phyloP scores from a whole-genome alignment of 345 rosid species.

The Eucalyptus decipiens region DNA sequence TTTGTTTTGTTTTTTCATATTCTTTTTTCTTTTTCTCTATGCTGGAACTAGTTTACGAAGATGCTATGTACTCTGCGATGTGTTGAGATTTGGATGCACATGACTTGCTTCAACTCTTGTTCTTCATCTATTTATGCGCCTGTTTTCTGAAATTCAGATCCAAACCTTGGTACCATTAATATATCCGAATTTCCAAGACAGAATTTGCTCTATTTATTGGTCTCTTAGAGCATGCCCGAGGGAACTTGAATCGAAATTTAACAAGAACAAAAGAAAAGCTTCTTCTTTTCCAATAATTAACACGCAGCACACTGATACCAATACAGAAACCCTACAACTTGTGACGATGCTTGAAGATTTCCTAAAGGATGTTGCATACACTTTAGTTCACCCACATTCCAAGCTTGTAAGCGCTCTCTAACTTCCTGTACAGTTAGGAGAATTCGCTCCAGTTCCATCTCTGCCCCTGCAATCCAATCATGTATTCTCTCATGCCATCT shows the following conservation, averaged over 20 bases:
- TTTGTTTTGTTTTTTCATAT: neutral
- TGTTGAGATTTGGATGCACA: neutral
- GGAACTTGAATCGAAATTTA: neutral
- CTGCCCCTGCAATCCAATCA: neutral
- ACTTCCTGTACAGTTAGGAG: neutral
- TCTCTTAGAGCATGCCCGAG: neutral
- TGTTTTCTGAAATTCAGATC: neutral
- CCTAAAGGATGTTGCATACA: neutral
- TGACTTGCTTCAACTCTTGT: neutral
- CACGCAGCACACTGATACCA: neutral
- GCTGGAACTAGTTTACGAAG: neutral
- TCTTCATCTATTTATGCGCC: neutral
- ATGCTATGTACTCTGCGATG: neutral
- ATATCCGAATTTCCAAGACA: neutral
- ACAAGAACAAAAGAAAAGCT: neutral
- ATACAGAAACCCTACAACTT: neutral
- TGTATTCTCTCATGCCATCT: neutral
- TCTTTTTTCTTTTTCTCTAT: neutral
- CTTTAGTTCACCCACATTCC: neutral
- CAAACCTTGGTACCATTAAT: neutral
- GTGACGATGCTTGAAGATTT: neutral
- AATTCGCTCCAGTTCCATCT: neutral
- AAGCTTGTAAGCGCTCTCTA: neutral
- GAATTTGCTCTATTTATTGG: neutral
- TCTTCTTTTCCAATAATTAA: neutral